Percentiles rank a stretch among this genome's conserved stretches.
phyloP scores from a whole-genome alignment of 2,329 filamentous ascomycete species.

The Fusarium metavorans region DNA sequence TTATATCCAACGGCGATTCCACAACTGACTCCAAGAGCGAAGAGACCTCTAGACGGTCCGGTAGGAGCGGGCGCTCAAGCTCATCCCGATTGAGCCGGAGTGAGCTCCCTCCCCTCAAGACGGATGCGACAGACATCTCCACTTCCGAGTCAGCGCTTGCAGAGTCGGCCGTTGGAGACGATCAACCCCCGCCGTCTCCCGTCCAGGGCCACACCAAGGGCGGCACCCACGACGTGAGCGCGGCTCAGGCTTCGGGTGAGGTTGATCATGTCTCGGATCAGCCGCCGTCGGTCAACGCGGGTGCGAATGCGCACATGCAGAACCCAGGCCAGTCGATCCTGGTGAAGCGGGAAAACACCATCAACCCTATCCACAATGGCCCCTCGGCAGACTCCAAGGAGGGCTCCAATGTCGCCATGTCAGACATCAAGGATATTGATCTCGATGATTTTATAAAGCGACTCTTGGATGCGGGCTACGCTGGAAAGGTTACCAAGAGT shows the following conservation, averaged over 20 bases:
- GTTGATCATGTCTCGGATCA: slow-evolving; percentile 95
- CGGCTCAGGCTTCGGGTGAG: slow-evolving; percentile 87
- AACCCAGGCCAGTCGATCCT: slow-evolving; percentile 91
- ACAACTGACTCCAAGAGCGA: slow-evolving; percentile 71
- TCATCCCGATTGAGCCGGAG: slow-evolving; percentile 59
- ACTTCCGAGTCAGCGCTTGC: slow-evolving; percentile 56
- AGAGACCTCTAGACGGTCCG: slow-evolving; percentile 79
- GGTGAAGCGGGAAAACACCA: slow-evolving; percentile 79
- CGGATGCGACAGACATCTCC: slow-evolving; percentile 56
- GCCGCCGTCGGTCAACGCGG: slow-evolving; percentile 76
- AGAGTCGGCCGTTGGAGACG: slow-evolving; percentile 54
- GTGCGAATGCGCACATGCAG: slow-evolving; percentile 69
- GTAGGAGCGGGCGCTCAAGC: slow-evolving; percentile 68
- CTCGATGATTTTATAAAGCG: slow-evolving; percentile 97
- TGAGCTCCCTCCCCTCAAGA: slow-evolving; percentile 57
- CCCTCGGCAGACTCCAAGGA: slow-evolving; percentile 62
- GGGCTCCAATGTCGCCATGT: slow-evolving; percentile 78
- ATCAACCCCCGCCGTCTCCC: slow-evolving; percentile 83
- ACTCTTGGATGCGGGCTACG: slow-evolving; percentile 92
- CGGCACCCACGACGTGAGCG: slow-evolving; percentile 81
- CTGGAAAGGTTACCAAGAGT: slow-evolving; percentile 96
- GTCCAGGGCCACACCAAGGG: slow-evolving; percentile 79
- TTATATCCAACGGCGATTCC: slow-evolving; percentile 71
- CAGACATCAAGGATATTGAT: slow-evolving; percentile 91
- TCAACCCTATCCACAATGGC: slow-evolving; percentile 71